Percentiles rank a stretch among this genome's conserved stretches.
Conservation (phyloP, 2,329 filamentous ascomycete species). For the Aspergillus persii region DNA sequence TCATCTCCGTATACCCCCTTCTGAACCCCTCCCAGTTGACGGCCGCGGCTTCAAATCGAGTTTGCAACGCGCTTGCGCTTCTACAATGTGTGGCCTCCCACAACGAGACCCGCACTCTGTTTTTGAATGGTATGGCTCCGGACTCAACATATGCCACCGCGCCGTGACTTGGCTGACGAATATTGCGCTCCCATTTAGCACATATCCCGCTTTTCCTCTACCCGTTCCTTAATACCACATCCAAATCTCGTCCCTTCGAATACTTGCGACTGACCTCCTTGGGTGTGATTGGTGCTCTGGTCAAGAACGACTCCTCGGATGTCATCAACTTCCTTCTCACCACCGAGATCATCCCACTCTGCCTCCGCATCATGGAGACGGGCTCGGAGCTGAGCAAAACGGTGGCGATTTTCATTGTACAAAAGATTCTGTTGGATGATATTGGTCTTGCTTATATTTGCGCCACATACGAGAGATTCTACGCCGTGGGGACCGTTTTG, state of each 20-base stretch:
- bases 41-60: constrained; percentile 92
- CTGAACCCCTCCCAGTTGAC: constrained; percentile 96
- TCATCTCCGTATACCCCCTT: constrained; percentile 96
- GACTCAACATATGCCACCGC: neutral
- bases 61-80: constrained; percentile 94
- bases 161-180: constrained; percentile 6
- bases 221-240: constrained; percentile 97
- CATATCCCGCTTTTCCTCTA: constrained; percentile 98
- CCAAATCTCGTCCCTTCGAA: constrained; percentile 95
- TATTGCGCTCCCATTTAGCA: constrained; percentile 53
- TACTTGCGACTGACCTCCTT: constrained; percentile 94
- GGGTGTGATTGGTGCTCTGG: constrained; percentile 91
- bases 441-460: constrained; percentile 97
- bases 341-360: constrained; percentile 96
- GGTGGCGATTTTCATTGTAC: constrained; percentile 98
- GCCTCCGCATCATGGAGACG: constrained; percentile 98
- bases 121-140: constrained; percentile 73
- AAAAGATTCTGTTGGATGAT: constrained; percentile 96
- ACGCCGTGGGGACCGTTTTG: constrained; percentile 92
- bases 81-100: constrained; percentile 97
- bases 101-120: constrained; percentile 90
- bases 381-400: constrained; percentile 98
- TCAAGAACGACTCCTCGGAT: constrained; percentile 98
- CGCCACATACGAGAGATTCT: constrained; percentile 97
- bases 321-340: constrained; percentile 99